Base-by-base conservation (phyloP, 73 alveolate species). In the Paramecium caudatum region DNA sequence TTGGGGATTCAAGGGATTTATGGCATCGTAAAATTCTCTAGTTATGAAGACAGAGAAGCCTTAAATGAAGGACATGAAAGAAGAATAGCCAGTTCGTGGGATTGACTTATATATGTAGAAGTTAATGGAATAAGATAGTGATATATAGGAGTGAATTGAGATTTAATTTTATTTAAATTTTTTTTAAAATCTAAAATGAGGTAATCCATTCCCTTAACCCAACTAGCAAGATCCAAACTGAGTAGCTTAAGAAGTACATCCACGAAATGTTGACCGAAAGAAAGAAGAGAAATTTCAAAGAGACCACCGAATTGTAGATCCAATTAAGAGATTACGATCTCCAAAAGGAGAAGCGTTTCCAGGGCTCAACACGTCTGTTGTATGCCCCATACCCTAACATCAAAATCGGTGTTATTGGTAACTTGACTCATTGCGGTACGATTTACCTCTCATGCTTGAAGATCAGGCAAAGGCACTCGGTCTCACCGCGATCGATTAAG, bases 311-410 rank as follows among this genome's bases (percentile, higher is more conserved):
- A 83, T 98, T 98, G 91, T 99, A 99, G 91, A 95, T 99, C 85
- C 99, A 99, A 82, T 97, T 99, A 90, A 99, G 98, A 97, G 99
- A 98, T 91, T 97, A 97, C 95, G 99, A 99, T 93, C 98, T 99
- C 69, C 96, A 97, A 92, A 98, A 98, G 91, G 99, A 99, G 95
- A 99, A 99, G 97, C 99, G 99, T 86, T 99, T 99, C 98, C 95
- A 98, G 7, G 99, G 99, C 69, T 92, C 99, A 82, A 97, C 98
- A 96, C 98, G 97, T 94, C 97, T 99, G 80, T 99, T 99, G 3
- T 90, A 93, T 93, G 94, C 97, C 91, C 99, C 99, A 81, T 96
- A 99, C 82, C 99, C 99, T 61, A 95, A 98, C 94, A 94, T 97
- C 87, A 98, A 98, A 97, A 95, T 98, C 94, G 98, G 99, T 94